Evolutionary conservation across 192 early-diverging fungal genomes (phyloP).

Genomic region (Coemansia sp.): DNA sequence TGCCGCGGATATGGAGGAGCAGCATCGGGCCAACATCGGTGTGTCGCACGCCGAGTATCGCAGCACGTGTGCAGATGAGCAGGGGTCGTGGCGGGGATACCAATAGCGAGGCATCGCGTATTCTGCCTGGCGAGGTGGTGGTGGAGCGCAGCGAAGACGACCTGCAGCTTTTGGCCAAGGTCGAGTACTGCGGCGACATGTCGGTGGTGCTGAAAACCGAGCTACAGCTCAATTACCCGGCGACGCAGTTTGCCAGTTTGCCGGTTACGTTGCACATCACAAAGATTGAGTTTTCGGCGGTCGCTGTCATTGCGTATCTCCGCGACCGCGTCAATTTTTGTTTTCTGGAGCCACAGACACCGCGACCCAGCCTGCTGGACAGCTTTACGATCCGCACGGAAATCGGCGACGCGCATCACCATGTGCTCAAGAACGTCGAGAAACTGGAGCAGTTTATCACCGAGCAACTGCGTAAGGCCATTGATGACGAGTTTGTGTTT

Average conservation of each 20-base stretch:
- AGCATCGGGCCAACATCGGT: background rate
- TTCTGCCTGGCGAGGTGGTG: constrained; percentile 11
- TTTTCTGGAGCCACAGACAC: constrained; percentile 61
- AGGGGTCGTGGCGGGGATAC: too few species aligned
- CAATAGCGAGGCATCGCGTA: background rate
- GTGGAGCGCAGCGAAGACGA: constrained; percentile 54
- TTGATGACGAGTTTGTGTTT: constrained; percentile 78
- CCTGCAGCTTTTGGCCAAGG: constrained; percentile 63
- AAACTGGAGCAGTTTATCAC: constrained; percentile 79
- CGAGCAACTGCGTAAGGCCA: constrained; percentile 70
- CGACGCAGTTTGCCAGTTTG: constrained; percentile 68
- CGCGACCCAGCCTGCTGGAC: constrained; percentile 35
- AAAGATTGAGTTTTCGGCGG: constrained; percentile 68
- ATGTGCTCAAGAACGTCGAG: constrained; percentile 79
- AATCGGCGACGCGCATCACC: constrained; percentile 43
- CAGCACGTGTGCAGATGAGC: background rate
- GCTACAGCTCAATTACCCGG: constrained; percentile 75
- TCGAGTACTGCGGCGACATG: constrained; percentile 77
- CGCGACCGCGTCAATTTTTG: constrained; percentile 67
- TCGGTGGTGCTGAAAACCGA: constrained; percentile 66
- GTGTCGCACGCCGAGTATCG: background rate
- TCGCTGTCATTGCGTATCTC: constrained; percentile 68
- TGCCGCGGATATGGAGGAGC: constrained; percentile 16
- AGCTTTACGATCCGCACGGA: constrained; percentile 42
- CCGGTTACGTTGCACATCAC: constrained; percentile 71